Base-by-base conservation (phyloP, 108 stramenopile genomes). In the Chaetoceros muelleri region DNA sequence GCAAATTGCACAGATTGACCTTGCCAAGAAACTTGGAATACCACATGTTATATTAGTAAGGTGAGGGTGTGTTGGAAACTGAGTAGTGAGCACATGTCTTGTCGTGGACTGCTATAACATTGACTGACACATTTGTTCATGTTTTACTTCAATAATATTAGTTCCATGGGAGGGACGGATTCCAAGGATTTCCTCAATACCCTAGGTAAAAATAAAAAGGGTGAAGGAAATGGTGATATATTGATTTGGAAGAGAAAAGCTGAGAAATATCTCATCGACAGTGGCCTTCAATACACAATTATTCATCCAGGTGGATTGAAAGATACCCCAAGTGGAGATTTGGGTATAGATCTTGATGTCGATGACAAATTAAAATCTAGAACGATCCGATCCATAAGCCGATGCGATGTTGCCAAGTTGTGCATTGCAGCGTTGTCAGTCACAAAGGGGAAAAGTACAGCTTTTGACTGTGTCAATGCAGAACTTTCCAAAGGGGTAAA, bases 101-200 rank as follows among this genome's bases (percentile, higher is more conserved):
- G 18, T 45, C 18, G 18, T 18, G 18, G 18, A 17, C 18, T 17
- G 18, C 44, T 45, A 18, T n/a, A n/a, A n/a, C n/a, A n/a, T n/a
- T n/a, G n/a, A n/a, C n/a, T n/a, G n/a, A n/a, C n/a, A n/a, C 13
- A 40, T 40, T 5, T 30, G 21, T 54, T 30, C 53, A 21, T 31
- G 16, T 29, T 46, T 28, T 49, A 27, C 53, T 24, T 47, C 0
- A 24, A 31, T 1, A 48, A 34, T n/a, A 29, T 78, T 34, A 66
- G 77, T 28, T 79, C 77, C 63, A 92, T 92, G 93, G 93, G 93
- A 27, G 90, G 85, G n/a, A 84, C 86, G n/a, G 81, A 94, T 60
- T 77, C 80, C 17, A 73, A 78, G 20, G 87, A 95, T 61, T 91
- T 93, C 60, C 55, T 95, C 26, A 95, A 95, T 60, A 65, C 64